Base-by-base conservation (phyloP, 208 protist species). In the Trypanosoma mega region DNA sequence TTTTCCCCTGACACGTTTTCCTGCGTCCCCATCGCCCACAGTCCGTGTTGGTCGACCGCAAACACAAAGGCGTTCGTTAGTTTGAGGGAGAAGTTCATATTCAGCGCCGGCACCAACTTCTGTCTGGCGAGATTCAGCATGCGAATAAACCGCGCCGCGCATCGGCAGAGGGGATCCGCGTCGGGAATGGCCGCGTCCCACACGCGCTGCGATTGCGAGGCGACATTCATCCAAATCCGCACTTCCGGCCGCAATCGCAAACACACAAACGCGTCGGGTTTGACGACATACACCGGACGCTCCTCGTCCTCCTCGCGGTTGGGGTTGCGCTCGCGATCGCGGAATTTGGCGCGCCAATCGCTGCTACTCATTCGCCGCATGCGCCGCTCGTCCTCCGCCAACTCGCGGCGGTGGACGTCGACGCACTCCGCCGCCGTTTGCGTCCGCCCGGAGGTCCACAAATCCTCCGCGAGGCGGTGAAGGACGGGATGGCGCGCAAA, bases 281-380 rank as follows among this genome's bases (percentile, higher is more conserved):
- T 94, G 46, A 94, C 72, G 21, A 94, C 84, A 62, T 94, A 92
- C 18, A 94, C 61, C 3, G 87, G 87, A 6, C 68, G 77, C 37
- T 92, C 87, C 48, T 88, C 87, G 45, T 94, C 87, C 49, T 94
- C 87, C 27, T 67, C 75, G 3, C 33, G 41, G 2, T 83, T 92
- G 11, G 87, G 87, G 73, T 94, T 91, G 43, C 87, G 83, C 68
- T 94, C 87, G 27, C 87, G 83, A 16, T 90, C 84, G 49, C 67
- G 61, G 44, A 92, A 92, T 58, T 94, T 94, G 26, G 79, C 61
- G 1, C 87, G 80, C 84, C 87, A 94, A 70, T 94, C 84, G 41
- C 82, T 92, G 77, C 80, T 92, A 65, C 82, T 92, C 84, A 94
- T 92, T 50, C 87, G 87, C 14, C 80, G 81, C 87, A 94, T 94